These are phyloP conservation scores for Aureobasidium mangrovei DNA, from an alignment of 2,329 filamentous ascomycete species.

Conservation along the genomic window DNA sequence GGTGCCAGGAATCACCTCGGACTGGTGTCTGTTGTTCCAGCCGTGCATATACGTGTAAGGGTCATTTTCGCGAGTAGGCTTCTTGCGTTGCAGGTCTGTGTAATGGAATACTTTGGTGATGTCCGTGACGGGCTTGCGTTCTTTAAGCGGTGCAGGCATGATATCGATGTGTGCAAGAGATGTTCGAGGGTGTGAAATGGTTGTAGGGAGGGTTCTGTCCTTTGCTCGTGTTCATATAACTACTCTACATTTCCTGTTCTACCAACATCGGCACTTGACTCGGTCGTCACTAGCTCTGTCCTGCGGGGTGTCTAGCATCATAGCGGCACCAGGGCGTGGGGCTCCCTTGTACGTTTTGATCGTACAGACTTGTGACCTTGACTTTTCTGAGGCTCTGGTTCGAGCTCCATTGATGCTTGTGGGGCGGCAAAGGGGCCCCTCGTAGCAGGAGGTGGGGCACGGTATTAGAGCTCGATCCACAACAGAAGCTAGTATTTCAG, in stretches of 20 bases:
- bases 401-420: neutral
- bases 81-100: conserved; percentile 30
- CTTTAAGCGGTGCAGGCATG: conserved; percentile 14
- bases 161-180: neutral
- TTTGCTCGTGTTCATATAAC: neutral
- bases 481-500: neutral
- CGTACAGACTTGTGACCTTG: neutral
- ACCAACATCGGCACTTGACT: neutral
- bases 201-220: no score
- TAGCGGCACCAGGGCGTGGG: neutral
- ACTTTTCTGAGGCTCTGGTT: neutral
- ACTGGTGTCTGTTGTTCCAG: conserved; percentile 32
- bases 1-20: conserved; percentile 36
- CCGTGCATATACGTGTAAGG: conserved; percentile 32
- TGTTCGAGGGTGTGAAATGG: no score
- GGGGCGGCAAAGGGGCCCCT: neutral
- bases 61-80: conserved; percentile 31
- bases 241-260: neutral
- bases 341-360: neutral
- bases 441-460: conserved; percentile 3
- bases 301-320: neutral
- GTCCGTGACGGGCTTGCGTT: conserved; percentile 28
- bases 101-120: conserved; percentile 31
- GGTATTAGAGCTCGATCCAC: neutral
- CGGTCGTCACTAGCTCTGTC: neutral